Base-by-base conservation (phyloP, 768 basidiomycete species). In the Mycena galopus region DNA sequence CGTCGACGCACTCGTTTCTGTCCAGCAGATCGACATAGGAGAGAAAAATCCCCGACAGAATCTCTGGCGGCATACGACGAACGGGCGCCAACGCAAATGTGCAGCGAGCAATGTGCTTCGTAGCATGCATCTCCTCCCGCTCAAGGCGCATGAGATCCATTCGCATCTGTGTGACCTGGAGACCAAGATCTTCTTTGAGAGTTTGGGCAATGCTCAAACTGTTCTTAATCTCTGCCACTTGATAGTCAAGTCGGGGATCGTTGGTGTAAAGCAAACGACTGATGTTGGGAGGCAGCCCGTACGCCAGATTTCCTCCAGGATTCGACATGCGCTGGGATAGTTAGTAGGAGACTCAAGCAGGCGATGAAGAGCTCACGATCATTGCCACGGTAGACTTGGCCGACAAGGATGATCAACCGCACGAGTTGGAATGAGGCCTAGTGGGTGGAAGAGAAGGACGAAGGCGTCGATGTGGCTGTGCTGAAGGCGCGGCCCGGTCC, bases 211-310 rank as follows among this genome's bases (percentile, higher is more conserved):
- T 44, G 14, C 29, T 11, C 44, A 47, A 57, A 32, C 66, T 67
- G 25, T 50, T 35, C 23, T 44, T 32, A 14, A 67, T 67, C 23
- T 47, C 66, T 8, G 29, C 30, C 6, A 67, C 57, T n/a, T 67
- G 66, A 33, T 67, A 50, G 42, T 67, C 66, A 19, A 60, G 58
- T 16, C 57, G 57, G n/a, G 58, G 66, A 33, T 67, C 66, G 47
- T 67, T 67, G 44, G 44, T 60, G 47, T 67, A 37, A 1, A 67
- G 58, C 14, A 67, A 23, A 14, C 58, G 66, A 10, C 25, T 59
- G 33, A 60, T 51, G 9, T 67, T 58, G 6, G 56, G 57, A 32
- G 57, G 32, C 16, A 67, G 66, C 12, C 66, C 66, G 32, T 67
- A 67, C 27, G 42, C 37, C 11, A 67, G 30, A n/a, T 33, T 47